phyloP scores from a whole-genome alignment of 495 filamentous ascomycete genomes.

The Penicillium steckii region DNA sequence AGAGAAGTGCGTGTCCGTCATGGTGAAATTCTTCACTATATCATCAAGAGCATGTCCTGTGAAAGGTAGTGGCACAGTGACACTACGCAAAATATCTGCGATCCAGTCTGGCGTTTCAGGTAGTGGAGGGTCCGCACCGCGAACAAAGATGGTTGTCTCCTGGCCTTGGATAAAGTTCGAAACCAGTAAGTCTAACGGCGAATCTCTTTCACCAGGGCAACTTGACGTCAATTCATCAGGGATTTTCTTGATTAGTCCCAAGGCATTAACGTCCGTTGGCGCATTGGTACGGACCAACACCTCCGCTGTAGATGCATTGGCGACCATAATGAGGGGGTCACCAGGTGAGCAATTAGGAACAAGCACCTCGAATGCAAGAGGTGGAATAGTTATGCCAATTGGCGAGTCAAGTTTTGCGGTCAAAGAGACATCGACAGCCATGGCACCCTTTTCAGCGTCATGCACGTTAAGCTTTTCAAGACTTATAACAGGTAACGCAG shows the following conservation, averaged over 20 bases:
- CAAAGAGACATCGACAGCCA: conserved; percentile 75
- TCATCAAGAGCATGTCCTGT: conserved; percentile 77
- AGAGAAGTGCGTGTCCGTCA: conserved; percentile 78
- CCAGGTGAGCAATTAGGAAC: conserved; percentile 70
- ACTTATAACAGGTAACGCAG: conserved; percentile 72
- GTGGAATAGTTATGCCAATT: conserved; percentile 68
- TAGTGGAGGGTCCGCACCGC: conserved; percentile 66
- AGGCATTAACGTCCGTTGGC: conserved; percentile 64
- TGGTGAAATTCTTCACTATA: conserved; percentile 79
- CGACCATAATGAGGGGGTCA: conserved; percentile 67
- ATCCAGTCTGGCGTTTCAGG: conserved; percentile 76
- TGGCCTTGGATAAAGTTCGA: conserved; percentile 77
- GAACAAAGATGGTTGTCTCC: conserved; percentile 74
- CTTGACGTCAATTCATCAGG: conserved; percentile 64
- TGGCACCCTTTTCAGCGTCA: conserved; percentile 62
- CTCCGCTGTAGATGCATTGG: conserved; percentile 65
- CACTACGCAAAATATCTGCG: conserved; percentile 70
- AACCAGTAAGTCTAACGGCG: conserved; percentile 83
- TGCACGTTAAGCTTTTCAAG: conserved; percentile 73
- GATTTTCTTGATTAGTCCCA: conserved; percentile 65
- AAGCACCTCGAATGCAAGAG: conserved; percentile 78
- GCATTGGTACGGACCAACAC: conserved; percentile 63
- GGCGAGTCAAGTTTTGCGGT: conserved; percentile 70
- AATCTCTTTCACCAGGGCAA: conserved; percentile 73
- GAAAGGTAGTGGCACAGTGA: conserved; percentile 82